Evolutionary conservation across 306 rosid species (phyloP).

Genomic region (Benincasa hispida): DNA sequence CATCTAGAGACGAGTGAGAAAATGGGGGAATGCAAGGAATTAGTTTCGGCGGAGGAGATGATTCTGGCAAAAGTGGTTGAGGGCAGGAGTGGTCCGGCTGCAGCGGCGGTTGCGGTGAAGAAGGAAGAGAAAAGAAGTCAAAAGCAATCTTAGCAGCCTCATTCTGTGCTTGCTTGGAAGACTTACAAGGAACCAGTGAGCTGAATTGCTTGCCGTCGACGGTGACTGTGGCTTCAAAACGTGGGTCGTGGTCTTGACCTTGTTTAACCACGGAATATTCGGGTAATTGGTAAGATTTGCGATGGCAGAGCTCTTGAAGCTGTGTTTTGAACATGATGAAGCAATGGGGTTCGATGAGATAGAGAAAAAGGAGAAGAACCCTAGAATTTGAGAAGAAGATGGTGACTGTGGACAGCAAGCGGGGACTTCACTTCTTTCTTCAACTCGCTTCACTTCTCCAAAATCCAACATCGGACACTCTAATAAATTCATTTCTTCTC

Average conservation of each 20-base stretch:
- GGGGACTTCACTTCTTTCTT: neutral
- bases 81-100: neutral
- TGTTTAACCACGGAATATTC: slow-evolving; percentile 27
- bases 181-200: slow-evolving; percentile 15
- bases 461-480: neutral
- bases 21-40: neutral
- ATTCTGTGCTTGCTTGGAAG: slow-evolving; percentile 52
- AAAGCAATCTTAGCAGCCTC: slow-evolving; percentile 51
- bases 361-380: neutral
- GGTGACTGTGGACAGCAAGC: neutral
- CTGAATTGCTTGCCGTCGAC: slow-evolving; percentile 35
- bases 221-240: slow-evolving; percentile 35
- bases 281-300: slow-evolving; percentile 36
- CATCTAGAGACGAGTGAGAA: neutral
- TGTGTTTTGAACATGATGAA: slow-evolving; percentile 40
- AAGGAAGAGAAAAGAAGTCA: slow-evolving; percentile 18
- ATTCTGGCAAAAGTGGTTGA: neutral
- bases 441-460: neutral
- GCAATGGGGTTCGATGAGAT: neutral
- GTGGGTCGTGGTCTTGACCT: slow-evolving; percentile 46
- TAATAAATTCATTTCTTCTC: too few species aligned
- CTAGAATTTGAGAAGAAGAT: neutral
- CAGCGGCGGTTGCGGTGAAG: neutral
- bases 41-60: neutral
- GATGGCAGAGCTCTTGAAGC: slow-evolving; percentile 58